Evolutionary conservation across 2,329 filamentous ascomycete genomes (phyloP).

Genomic region (Magnaporthales sp.): DNA sequence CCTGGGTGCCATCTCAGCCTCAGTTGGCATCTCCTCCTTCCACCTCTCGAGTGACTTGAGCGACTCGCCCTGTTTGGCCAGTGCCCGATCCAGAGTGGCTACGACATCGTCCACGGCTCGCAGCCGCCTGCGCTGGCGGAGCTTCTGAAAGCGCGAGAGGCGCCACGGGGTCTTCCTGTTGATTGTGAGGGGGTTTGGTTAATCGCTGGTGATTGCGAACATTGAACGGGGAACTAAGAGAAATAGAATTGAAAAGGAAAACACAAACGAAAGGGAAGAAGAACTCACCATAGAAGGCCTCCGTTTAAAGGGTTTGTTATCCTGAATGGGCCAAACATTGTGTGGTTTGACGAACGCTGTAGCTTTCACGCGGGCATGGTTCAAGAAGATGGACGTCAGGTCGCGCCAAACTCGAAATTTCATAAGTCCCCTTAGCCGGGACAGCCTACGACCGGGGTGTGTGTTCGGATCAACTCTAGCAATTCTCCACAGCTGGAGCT

Average conservation of each 20-base stretch:
- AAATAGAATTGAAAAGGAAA: neutral
- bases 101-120: slow-evolving; percentile 84
- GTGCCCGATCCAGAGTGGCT: slow-evolving; percentile 68
- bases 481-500: neutral
- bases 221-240: neutral
- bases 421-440: neutral
- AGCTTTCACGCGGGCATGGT: neutral
- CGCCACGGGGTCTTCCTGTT: slow-evolving; percentile 91
- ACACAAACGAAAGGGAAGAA: neutral
- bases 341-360: slow-evolving; percentile 13
- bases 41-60: slow-evolving; percentile 77
- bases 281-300: slow-evolving; percentile 69
- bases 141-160: slow-evolving; percentile 84
- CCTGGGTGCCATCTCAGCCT: slow-evolving; percentile 88
- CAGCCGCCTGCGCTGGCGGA: slow-evolving; percentile 73
- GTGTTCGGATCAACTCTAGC: neutral
- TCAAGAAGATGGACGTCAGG: neutral
- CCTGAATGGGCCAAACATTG: slow-evolving; percentile 80
- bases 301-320: slow-evolving; percentile 67
- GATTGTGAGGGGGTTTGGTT: slow-evolving; percentile 2
- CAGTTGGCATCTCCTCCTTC: slow-evolving; percentile 93
- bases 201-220: neutral
- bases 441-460: neutral
- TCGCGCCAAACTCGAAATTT: neutral
- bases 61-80: slow-evolving; percentile 63